Conservation (phyloP, 2,329 filamentous ascomycete genomes). For the Cryphonectria japonica region DNA sequence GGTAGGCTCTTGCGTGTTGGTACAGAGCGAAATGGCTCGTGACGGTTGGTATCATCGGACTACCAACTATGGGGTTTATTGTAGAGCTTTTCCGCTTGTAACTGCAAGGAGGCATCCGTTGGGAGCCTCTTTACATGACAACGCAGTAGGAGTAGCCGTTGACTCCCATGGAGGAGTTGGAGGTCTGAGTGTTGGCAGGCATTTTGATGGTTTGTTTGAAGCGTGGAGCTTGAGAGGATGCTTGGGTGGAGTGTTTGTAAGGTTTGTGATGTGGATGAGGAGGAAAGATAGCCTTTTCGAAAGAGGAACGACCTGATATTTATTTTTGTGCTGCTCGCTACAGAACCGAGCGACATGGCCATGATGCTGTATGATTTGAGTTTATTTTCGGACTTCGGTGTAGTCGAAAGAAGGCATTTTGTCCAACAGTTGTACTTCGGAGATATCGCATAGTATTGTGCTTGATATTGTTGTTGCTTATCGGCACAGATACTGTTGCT, state of each 20-base stretch:
- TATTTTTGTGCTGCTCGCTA: slow-evolving; percentile 12
- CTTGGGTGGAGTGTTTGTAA: slow-evolving; percentile 26
- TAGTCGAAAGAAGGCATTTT: not conserved
- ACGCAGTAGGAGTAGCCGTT: slow-evolving; percentile 37
- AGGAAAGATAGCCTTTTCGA: slow-evolving; percentile 5
- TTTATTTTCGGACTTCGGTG: not conserved
- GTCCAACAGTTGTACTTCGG: not conserved
- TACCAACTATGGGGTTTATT: not conserved
- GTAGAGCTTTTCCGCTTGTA: slow-evolving; percentile 5
- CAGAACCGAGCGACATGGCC: not conserved
- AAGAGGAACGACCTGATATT: slow-evolving; percentile 32
- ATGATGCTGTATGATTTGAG: not conserved
- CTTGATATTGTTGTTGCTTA: slow-evolving; percentile 7
- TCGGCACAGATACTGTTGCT: not conserved
- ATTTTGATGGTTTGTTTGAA: slow-evolving; percentile 36
- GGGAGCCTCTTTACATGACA: slow-evolving; percentile 38
- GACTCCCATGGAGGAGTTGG: slow-evolving; percentile 37
- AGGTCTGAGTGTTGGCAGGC: slow-evolving; percentile 37
- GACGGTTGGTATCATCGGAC: not conserved
- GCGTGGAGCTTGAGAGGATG: slow-evolving; percentile 24
- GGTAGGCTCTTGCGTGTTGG: slow-evolving; percentile 5
- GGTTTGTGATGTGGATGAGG: slow-evolving; percentile 32
- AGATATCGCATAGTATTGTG: slow-evolving; percentile 2
- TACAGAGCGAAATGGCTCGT: not conserved
- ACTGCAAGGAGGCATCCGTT: slow-evolving; percentile 14